These are phyloP conservation scores for Stipa capillata DNA, from an alignment of 176 grass and related monocot genomes.

Conservation along the genomic window DNA sequence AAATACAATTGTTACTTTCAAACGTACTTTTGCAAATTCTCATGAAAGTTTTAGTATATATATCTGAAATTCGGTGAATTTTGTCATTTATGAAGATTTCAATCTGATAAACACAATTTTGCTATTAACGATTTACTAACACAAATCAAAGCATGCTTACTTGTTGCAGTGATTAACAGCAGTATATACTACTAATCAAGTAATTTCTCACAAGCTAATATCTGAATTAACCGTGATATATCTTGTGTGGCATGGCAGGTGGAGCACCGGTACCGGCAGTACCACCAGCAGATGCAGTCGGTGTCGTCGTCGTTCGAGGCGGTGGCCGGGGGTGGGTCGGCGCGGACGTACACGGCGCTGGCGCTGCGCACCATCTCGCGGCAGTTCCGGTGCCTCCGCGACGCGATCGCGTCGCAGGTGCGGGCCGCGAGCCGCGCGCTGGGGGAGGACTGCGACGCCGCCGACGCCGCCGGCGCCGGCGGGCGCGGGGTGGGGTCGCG, in stretches of 20 bases:
- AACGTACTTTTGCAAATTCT: no score
- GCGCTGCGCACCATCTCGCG: slow-evolving; percentile 92
- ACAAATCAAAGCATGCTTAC: not conserved
- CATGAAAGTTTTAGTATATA: no score
- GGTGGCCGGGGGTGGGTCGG: slow-evolving; percentile 50
- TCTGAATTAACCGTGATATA: no score
- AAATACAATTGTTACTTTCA: no score
- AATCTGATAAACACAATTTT: no score
- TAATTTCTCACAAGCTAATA: not conserved
- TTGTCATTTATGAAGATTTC: no score
- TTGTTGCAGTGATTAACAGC: not conserved
- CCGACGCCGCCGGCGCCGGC: slow-evolving; percentile 28
- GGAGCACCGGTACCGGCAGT: slow-evolving; percentile 96
- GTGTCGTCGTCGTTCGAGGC: slow-evolving; percentile 76
- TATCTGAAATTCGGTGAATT: no score
- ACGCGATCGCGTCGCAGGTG: slow-evolving; percentile 75
- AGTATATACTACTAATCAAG: not conserved
- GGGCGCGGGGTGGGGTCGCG: slow-evolving; percentile 45
- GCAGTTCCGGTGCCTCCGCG: slow-evolving; percentile 90
- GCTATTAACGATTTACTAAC: no score
- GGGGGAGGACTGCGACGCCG: slow-evolving; percentile 56
- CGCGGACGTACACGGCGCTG: slow-evolving; percentile 85
- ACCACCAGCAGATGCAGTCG: slow-evolving; percentile 90
- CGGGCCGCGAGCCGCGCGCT: slow-evolving; percentile 57
- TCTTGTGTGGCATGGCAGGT: slow-evolving; percentile 34